Evolutionary conservation across 768 basidiomycete species (phyloP).

Genomic region (Collybia sordida): DNA sequence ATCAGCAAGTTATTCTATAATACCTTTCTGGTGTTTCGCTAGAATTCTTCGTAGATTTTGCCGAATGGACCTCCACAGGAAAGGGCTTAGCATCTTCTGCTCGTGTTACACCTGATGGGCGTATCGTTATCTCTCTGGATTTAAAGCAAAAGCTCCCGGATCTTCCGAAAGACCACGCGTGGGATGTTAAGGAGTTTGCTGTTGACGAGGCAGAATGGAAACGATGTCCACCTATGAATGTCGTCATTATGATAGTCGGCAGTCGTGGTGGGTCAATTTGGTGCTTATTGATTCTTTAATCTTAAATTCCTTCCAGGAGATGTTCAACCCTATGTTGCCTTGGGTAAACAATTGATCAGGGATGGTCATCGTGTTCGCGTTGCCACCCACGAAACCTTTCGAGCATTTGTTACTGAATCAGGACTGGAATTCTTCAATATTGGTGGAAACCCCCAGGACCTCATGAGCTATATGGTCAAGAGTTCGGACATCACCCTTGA

Average conservation of each 20-base stretch:
- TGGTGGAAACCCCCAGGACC: slow-evolving; percentile 61
- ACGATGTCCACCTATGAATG: slow-evolving; percentile 43
- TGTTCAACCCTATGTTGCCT: slow-evolving; percentile 65
- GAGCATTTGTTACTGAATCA: slow-evolving; percentile 47
- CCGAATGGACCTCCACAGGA: slow-evolving; percentile 36
- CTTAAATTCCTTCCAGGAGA: slow-evolving; percentile 40
- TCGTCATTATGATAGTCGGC: slow-evolving; percentile 69
- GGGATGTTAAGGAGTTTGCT: slow-evolving; percentile 49
- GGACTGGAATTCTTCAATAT: slow-evolving; percentile 61
- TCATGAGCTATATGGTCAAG: slow-evolving; percentile 76
- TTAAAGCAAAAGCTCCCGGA: slow-evolving; percentile 51
- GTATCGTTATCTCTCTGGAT: slow-evolving; percentile 46
- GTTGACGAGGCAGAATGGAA: slow-evolving; percentile 38
- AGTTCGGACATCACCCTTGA: slow-evolving; percentile 36
- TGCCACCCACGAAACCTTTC: slow-evolving; percentile 62
- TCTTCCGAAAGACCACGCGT: slow-evolving; percentile 44
- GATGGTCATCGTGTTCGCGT: slow-evolving; percentile 62
- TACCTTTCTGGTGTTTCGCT: neutral
- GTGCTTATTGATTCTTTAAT: neutral
- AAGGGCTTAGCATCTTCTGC: slow-evolving; percentile 43
- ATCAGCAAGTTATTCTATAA: slow-evolving; percentile 9
- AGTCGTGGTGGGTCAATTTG: slow-evolving; percentile 47
- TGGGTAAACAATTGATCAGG: slow-evolving; percentile 45
- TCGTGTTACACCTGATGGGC: slow-evolving; percentile 41
- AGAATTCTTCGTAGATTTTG: slow-evolving; percentile 27